phyloP scores from a whole-genome alignment of 345 rosid genomes.

The Isatis tinctoria region DNA sequence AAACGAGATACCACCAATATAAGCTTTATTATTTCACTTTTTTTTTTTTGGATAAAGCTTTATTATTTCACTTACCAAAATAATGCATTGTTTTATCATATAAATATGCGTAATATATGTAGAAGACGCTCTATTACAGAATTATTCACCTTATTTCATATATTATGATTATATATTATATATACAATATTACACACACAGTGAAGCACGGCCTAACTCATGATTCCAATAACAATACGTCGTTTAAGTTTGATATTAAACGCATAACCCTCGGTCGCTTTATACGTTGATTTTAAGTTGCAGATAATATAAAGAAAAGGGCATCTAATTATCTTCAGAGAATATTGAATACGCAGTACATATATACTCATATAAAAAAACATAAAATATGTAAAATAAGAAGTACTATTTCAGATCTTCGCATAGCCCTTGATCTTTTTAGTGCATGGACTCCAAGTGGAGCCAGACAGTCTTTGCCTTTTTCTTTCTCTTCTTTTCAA shows the following conservation, averaged over 20 bases:
- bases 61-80: not conserved
- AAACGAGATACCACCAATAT: slow-evolving; percentile 8
- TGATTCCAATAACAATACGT: not conserved
- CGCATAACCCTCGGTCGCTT: slow-evolving; percentile 5
- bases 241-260: not conserved
- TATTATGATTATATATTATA: not conserved
- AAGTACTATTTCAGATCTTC: slow-evolving; percentile 18
- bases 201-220: not conserved
- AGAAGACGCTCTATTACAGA: not conserved
- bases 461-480: slow-evolving; percentile 29
- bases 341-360: not conserved
- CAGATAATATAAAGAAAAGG: slow-evolving; percentile 28
- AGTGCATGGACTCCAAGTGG: slow-evolving; percentile 28
- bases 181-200: too few relatives aligned
- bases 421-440: slow-evolving; percentile 13
- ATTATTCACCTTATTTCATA: not conserved
- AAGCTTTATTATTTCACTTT: not conserved
- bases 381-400: not conserved
- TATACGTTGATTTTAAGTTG: slow-evolving; percentile 11
- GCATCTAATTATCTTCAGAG: slow-evolving; percentile 22
- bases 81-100: not conserved
- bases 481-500: slow-evolving; percentile 13
- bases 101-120: not conserved
- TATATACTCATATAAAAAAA: not conserved
- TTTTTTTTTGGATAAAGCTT: too few relatives aligned